Evolutionary conservation across 208 protist species (phyloP).

Genomic region (Trypanosomatidae sp.): DNA sequence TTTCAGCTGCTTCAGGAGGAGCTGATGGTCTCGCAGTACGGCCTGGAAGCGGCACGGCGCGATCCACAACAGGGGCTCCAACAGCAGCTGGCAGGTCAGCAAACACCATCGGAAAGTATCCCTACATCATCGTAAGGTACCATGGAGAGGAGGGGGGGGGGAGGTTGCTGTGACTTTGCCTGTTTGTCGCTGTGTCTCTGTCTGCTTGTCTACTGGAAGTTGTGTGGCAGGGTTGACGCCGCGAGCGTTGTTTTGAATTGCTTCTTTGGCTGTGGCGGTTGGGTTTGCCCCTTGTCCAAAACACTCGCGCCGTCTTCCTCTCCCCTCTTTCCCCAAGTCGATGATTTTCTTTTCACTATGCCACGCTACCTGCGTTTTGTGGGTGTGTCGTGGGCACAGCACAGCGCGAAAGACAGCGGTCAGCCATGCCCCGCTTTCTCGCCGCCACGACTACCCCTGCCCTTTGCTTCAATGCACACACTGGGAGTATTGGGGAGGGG

Average conservation of each 20-base stretch:
- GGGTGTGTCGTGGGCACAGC: neutral
- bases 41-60: constrained; percentile 21
- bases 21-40: constrained; percentile 42
- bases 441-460: neutral
- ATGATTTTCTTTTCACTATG: constrained; percentile 2
- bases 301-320: neutral
- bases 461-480: neutral
- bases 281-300: neutral
- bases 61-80: neutral
- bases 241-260: neutral
- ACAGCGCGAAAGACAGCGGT: neutral
- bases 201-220: constrained; percentile 2
- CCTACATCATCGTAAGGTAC: neutral
- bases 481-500: neutral
- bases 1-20: constrained; percentile 53
- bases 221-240: neutral
- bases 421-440: neutral
- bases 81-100: neutral
- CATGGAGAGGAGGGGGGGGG: neutral
- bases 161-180: neutral
- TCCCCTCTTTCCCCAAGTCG: neutral
- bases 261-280: neutral
- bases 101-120: neutral
- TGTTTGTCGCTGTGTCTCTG: neutral
- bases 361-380: neutral